These are phyloP conservation scores for Starmerella vitae DNA, from an alignment of 805 yeast species.

Conservation along the genomic window DNA sequence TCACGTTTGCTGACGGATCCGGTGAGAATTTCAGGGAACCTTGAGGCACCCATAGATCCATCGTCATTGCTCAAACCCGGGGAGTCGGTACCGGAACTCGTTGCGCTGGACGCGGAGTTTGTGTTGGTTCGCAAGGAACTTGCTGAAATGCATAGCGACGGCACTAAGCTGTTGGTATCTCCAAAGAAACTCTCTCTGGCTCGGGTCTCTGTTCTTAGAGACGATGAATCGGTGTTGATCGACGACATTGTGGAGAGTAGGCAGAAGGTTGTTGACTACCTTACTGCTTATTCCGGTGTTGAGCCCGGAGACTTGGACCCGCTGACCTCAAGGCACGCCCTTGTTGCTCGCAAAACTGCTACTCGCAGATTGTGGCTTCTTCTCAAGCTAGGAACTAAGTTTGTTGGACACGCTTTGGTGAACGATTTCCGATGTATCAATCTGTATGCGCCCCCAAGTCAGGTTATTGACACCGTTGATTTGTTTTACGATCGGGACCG, in stretches of 20 bases:
- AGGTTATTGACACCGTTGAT: conserved; percentile 80
- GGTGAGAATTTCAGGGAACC: conserved; percentile 53
- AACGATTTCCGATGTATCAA: conserved; percentile 92
- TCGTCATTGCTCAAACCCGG: conserved; percentile 40
- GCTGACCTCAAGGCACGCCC: conserved; percentile 42
- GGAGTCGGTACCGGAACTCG: conserved; percentile 56
- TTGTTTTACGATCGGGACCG: conserved; percentile 61
- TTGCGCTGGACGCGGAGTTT: conserved; percentile 96
- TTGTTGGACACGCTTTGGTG: conserved; percentile 86
- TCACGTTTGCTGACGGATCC: conserved; percentile 58
- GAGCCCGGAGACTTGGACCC: conserved; percentile 83
- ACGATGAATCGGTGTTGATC: conserved; percentile 36
- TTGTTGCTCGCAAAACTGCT: conserved; percentile 70
- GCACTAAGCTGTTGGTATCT: conserved; percentile 50
- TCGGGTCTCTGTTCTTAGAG: conserved; percentile 68
- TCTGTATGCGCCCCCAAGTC: conserved; percentile 69
- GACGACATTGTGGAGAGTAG: conserved; percentile 81
- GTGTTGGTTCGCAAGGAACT: conserved; percentile 69
- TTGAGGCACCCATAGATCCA: conserved; percentile 33
- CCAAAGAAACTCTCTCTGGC: conserved; percentile 75
- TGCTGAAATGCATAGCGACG: conserved; percentile 62
- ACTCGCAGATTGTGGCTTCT: conserved; percentile 84
- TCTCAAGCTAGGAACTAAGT: conserved; percentile 74
- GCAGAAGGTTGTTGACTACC: conserved; percentile 57
- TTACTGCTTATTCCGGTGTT: conserved; percentile 89